Evolutionary conservation across 2,329 filamentous ascomycete species (phyloP), one percentile per base, ranked within the genome.

Genomic region (Ilyonectria robusta): DNA sequence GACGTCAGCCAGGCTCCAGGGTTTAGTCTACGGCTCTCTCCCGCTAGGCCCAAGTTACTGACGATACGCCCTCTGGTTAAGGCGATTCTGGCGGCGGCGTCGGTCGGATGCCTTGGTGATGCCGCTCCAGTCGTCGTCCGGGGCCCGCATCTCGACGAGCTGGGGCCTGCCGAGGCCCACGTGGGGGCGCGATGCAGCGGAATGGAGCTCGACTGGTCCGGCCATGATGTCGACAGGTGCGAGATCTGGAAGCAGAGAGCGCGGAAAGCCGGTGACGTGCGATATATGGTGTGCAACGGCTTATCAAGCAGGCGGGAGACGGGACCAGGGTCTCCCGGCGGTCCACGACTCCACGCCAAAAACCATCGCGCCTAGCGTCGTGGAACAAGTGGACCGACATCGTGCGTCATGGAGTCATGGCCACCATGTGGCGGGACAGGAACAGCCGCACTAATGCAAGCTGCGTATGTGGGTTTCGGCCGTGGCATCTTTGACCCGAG

Each of bases 391-490:
- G 59, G 59, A 44, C 42, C 47, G 35, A 62, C 51, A 17, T 29
- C 35, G 21, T 42, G 37, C 37, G 37, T 40, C 37, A 40, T 40
- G 37, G 26, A 26, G 59, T 42, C 58, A 54, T 60, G 59, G 50
- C 23, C 35, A 47, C 19, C 11, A 61, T 33, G 54, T 33, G 35
- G 44, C 46, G 47, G 47, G 29, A 26, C 26, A 26, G 26, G 26
- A 26, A n/a, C 33, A 44, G 31, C 54, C 35, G 53, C 70, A 66
- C 71, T 75, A 75, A 75, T 75, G 73, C 73, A 70, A 68, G 58
- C 53, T 69, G 73, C 65, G 70, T 66, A 73, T 65, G 65, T 62
- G 35, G 56, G 47, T 19, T 69, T 67, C 50, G 53, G 23, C 48
- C 53, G 51, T 50, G 37, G 21, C 46, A 35, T 47, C 29, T 19